Evolutionary conservation across 345 rosid species (phyloP).

Genomic region (Excoecaria agallocha): DNA sequence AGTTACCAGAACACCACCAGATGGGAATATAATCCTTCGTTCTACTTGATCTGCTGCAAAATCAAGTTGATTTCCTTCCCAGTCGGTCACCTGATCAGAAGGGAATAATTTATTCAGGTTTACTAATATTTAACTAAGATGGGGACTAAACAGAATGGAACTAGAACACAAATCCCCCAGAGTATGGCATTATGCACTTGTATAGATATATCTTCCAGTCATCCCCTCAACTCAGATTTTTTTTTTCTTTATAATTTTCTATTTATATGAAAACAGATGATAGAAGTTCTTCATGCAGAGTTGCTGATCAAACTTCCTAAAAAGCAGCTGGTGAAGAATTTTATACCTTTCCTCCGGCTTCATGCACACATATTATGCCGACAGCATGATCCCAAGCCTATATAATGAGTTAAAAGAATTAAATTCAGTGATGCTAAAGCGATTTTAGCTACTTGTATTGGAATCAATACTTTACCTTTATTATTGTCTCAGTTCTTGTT

Average conservation of each 20-base stretch:
- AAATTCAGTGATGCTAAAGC: background rate
- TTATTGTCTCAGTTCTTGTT: conserved; percentile 31
- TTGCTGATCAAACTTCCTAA: background rate
- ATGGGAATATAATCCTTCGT: conserved; percentile 53
- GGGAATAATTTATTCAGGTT: background rate
- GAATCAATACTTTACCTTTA: conserved; percentile 43
- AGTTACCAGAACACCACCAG: conserved; percentile 62
- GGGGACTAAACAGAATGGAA: background rate
- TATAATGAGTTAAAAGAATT: conserved; percentile 12
- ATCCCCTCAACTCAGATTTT: no score
- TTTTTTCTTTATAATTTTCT: no score
- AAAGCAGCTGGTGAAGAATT: background rate
- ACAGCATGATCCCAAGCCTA: conserved; percentile 98
- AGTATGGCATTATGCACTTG: background rate
- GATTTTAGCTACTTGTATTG: background rate
- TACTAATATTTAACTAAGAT: no score
- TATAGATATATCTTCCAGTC: no score
- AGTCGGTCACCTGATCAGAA: conserved; percentile 59
- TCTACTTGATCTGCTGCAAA: conserved; percentile 58
- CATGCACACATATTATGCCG: conserved; percentile 78
- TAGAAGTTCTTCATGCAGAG: background rate
- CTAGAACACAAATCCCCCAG: background rate
- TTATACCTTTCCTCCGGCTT: conserved; percentile 90
- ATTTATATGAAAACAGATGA: background rate
- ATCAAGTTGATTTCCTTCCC: conserved; percentile 60